Evolutionary conservation across 2,329 filamentous ascomycete genomes (phyloP), one percentile per base, ranked within the genome.

Genomic region (Neopestalotiopsis sp.): DNA sequence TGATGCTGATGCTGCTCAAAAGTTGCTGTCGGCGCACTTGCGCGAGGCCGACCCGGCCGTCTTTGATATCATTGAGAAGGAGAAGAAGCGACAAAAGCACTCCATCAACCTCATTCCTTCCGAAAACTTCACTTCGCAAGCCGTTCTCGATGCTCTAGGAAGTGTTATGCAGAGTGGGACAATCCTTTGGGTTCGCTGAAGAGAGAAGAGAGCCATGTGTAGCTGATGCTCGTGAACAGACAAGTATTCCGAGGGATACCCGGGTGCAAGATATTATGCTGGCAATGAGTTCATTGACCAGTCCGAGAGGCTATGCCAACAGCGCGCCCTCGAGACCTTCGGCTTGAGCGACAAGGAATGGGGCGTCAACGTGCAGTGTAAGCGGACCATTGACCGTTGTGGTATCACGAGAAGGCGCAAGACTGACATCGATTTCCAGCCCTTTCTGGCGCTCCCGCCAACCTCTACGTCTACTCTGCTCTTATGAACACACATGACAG

Each of bases 191-290:
- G 45, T 17, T 2, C 24, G 12, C 45, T 20, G n/a, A 74, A 74
- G 4, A 49, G 17, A 60, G 52, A 20, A n/a, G n/a, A 65, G 67
- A 14, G 34, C 13, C 7, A 14, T 2, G 14, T 34, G 28, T 9
- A 56, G 24, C 34, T n/a, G 40, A 45, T 38, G 45, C 52, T n/a
- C 65, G 42, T 60, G 45, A 71, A 71, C 77, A 92, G 93, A 98
- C 83, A 98, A 99, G 82, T 99, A 99, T 84, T 98, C 96, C 0
- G 96, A 99, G 82, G 96, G 96, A 65, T 99, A 99, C 77, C 96
- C 95, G 40, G 96, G 96, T 68, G 95, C 95, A 70, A 89, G 95
- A 78, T 98, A 98, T 84, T 98, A 98, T 79, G 95, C 95, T 67
- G 95, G 95, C 72, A 98, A 98, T 81, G 93, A 98, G 82, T 94